Evolutionary conservation across 805 yeast genomes (phyloP), one percentile per base, ranked within the genome.

Genomic region (Saturnispora serradocipensis): DNA sequence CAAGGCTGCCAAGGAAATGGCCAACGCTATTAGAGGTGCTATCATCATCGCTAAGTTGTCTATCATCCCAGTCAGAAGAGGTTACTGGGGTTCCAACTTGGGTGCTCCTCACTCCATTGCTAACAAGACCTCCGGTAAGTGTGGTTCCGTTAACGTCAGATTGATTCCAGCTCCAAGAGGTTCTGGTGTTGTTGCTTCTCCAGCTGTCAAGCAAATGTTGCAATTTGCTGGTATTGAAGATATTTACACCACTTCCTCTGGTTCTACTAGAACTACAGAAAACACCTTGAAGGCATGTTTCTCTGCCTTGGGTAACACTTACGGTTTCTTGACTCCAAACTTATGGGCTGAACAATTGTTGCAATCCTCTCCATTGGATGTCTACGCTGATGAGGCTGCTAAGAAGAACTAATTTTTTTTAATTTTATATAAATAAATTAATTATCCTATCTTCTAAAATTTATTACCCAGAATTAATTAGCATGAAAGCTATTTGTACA

Each of bases 111-210:
- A 93, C 86, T 87, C 99, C 65, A 85, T 91, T 72, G 91, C 97
- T 70, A 77, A 84, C 78, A 93, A 93, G 89, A 88, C 90, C 74
- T 86, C 98, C 65, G 99, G 99, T 81, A 93, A 91, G 89, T 93
- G 98, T 82, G 99, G 99, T 85, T 91, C 98, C 77, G 98, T 93
- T 72, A 75, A 85, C 61, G 97, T 91, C 66, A 89, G 99, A 84
- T 84, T 93, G 73, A 90, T 93, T 73, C 99, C 99, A 77, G 99
- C 99, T 65, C 98, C 99, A 84, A 93, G 99, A 84, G 99, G 99
- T 91, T 89, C 96, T 75, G 98, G 97, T 86, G 88, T 93, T 72
- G 97, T 93, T 68, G 99, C 99, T 72, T 93, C 99, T 67, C 98
- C 99, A 75, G 97, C 96, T 66, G 98, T 93, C 75, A 91, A 90